phyloP scores from a whole-genome alignment of 257 asterid genomes.

The Thymus quinquecostatus region DNA sequence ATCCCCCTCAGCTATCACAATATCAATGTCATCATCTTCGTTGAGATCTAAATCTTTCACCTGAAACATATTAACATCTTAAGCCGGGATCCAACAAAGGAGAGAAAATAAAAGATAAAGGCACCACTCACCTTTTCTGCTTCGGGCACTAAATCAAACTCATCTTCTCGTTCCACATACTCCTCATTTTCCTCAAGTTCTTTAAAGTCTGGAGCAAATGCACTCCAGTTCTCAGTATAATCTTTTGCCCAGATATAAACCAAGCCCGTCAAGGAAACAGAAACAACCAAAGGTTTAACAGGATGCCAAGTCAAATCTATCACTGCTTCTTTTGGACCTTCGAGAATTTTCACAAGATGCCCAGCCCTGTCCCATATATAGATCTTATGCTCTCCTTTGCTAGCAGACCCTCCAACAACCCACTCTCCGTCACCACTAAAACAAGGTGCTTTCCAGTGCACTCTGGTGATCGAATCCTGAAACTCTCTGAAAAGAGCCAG shows the following conservation, averaged over 20 bases:
- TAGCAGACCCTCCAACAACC: constrained; percentile 95
- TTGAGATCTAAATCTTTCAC: constrained; percentile 65
- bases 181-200: constrained; percentile 97
- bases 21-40: constrained; percentile 85
- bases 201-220: constrained; percentile 94
- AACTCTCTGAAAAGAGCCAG: constrained; percentile 72
- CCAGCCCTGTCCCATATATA: constrained; percentile 96
- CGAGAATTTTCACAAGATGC: constrained; percentile 90
- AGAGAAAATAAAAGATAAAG: not conserved
- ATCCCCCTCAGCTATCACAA: constrained; percentile 65
- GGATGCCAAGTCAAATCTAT: constrained; percentile 97
- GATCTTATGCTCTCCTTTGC: constrained; percentile 96
- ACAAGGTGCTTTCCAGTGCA: constrained; percentile 96
- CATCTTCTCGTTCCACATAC: constrained; percentile 92
- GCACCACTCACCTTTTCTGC: constrained; percentile 57
- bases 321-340: constrained; percentile 92
- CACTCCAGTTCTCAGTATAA: constrained; percentile 96
- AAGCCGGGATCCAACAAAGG: constrained; percentile 17
- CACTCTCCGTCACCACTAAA: constrained; percentile 97
- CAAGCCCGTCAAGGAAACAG: constrained; percentile 84
- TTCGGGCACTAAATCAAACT: constrained; percentile 80
- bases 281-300: constrained; percentile 77
- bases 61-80: constrained; percentile 44
- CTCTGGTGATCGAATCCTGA: constrained; percentile 86
- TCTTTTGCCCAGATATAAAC: constrained; percentile 98